These are phyloP conservation scores for Cairneyella variabilis DNA, from an alignment of 495 filamentous ascomycete genomes.

Conservation along the genomic window DNA sequence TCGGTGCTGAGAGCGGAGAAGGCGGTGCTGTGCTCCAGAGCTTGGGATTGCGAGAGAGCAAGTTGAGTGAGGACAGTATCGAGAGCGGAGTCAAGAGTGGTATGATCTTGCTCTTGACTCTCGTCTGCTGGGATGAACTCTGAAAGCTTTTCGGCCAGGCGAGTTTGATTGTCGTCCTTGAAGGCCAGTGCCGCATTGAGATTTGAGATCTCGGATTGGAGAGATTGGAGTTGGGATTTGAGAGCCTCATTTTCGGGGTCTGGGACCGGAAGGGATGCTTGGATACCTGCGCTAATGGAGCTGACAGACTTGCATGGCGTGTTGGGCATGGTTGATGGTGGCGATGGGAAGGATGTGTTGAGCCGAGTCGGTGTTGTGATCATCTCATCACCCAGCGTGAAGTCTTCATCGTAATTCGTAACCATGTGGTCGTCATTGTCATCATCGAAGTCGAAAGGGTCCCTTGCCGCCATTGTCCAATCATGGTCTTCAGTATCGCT, in stretches of 20 bases:
- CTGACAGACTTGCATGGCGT: constrained; percentile 34
- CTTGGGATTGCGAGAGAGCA: constrained; percentile 32
- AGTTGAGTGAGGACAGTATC: constrained; percentile 33
- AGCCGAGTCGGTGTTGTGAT: constrained; percentile 25
- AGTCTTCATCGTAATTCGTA: constrained; percentile 29
- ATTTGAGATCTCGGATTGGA: constrained; percentile 18
- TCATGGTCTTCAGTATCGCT: constrained; percentile 24
- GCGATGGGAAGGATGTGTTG: constrained; percentile 43
- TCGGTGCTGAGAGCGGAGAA: constrained; percentile 38
- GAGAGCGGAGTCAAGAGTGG: constrained; percentile 31
- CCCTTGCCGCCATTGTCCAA: constrained; percentile 39
- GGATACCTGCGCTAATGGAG: constrained; percentile 28
- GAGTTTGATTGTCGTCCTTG: constrained; percentile 19
- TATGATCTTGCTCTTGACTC: constrained; percentile 19
- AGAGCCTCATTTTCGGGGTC: constrained; percentile 38
- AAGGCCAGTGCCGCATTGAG: constrained; percentile 17
- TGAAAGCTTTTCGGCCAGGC: constrained; percentile 23
- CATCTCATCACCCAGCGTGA: constrained; percentile 27
- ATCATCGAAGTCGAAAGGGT: constrained; percentile 38
- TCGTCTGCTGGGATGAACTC: constrained; percentile 18
- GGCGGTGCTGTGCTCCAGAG: constrained; percentile 32
- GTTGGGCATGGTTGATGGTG: constrained; percentile 33
- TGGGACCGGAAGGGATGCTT: constrained; percentile 30
- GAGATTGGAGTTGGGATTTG: constrained; percentile 16
- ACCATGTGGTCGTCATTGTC: constrained; percentile 31